Evolutionary conservation across 768 basidiomycete species (phyloP).

Genomic region (Nevesoporus exiguus): DNA sequence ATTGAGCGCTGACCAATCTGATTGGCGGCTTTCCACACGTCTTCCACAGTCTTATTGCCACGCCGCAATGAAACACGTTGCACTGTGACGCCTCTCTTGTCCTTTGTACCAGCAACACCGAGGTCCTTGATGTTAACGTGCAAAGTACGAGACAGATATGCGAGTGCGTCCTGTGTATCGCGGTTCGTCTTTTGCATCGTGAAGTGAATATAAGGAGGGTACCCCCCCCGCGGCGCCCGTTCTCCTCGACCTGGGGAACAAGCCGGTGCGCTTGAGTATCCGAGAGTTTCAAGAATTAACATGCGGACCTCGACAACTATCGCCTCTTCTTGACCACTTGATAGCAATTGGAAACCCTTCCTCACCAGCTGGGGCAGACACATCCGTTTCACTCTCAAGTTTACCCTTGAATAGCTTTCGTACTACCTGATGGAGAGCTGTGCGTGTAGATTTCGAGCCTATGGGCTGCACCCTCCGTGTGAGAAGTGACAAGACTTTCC

Average conservation of each 20-base stretch:
- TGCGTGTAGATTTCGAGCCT: conserved; percentile 72
- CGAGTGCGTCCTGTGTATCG: conserved; percentile 92
- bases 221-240: conserved; percentile 56
- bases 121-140: conserved; percentile 78
- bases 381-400: conserved; percentile 79
- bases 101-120: conserved; percentile 92
- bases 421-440: conserved; percentile 76
- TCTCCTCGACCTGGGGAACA: conserved; percentile 32
- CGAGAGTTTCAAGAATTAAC: conserved; percentile 12
- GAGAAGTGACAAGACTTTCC: conserved; percentile 13
- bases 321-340: conserved; percentile 63
- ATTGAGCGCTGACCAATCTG: conserved; percentile 56
- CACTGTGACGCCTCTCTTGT: conserved; percentile 95
- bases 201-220: conserved; percentile 91
- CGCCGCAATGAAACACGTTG: conserved; percentile 85
- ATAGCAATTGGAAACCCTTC: conserved; percentile 77
- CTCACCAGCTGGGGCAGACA: conserved; percentile 44
- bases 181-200: conserved; percentile 97
- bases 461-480: conserved; percentile 59
- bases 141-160: conserved; percentile 73
- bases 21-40: conserved; percentile 83
- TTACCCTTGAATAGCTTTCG: conserved; percentile 80
- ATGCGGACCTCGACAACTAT: conserved; percentile 43
- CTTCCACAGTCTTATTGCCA: conserved; percentile 71
- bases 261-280: not conserved